These are phyloP conservation scores for Phialophora chinensis DNA, from an alignment of 2,329 filamentous ascomycete species.

Conservation along the genomic window DNA sequence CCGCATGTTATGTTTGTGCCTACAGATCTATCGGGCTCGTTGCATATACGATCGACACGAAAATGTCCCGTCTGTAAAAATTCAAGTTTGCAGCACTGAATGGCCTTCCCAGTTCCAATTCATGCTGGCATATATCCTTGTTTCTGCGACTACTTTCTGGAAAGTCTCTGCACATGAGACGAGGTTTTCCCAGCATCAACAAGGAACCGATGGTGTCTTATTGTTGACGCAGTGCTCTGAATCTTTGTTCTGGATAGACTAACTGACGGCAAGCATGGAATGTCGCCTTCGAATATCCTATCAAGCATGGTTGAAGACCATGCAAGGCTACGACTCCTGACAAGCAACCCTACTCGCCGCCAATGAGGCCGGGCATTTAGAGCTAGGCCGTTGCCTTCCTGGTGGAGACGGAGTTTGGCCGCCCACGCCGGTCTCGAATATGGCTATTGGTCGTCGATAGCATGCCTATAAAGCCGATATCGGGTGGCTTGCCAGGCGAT, in stretches of 20 bases:
- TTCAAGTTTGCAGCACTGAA: not conserved
- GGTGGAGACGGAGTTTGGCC: slow-evolving; percentile 6
- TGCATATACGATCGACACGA: no score
- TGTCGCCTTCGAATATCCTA: not conserved
- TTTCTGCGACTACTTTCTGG: not conserved
- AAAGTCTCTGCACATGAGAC: not conserved
- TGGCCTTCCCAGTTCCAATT: not conserved
- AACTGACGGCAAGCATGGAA: not conserved
- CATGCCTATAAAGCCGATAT: slow-evolving; percentile 17
- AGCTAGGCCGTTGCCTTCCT: not conserved
- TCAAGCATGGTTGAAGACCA: not conserved
- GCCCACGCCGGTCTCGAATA: not conserved
- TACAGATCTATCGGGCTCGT: not conserved
- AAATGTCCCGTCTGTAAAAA: not conserved
- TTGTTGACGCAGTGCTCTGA: not conserved
- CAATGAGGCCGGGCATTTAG: slow-evolving; percentile 1
- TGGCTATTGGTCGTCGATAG: slow-evolving; percentile 3
- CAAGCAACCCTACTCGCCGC: slow-evolving; percentile 1
- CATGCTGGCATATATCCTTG: not conserved
- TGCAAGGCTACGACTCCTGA: slow-evolving; percentile 17
- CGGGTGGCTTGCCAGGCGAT: slow-evolving; percentile 14
- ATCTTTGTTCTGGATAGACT: not conserved
- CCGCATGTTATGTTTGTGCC: not conserved
- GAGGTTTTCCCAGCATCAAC: not conserved
- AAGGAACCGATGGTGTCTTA: not conserved